Evolutionary conservation across 1,284 basidiomycete species (phyloP).

Genomic region (Irpex rosettiformis): DNA sequence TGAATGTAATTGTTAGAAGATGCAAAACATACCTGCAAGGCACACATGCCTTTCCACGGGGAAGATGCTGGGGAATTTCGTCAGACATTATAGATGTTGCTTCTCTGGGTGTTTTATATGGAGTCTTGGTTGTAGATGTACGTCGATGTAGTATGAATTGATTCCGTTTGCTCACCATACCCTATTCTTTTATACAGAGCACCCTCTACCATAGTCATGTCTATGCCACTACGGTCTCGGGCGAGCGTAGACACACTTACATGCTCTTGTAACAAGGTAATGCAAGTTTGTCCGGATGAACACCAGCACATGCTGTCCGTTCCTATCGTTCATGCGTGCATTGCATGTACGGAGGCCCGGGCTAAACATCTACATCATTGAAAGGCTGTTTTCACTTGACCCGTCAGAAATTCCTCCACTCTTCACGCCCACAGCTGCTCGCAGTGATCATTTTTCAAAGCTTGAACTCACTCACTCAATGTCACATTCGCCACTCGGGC

Average conservation of each 20-base stretch:
- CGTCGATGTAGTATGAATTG: neutral
- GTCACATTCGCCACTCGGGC: neutral
- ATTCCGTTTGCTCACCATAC: neutral
- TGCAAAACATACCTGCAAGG: slow-evolving; percentile 17
- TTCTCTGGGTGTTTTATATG: too few relatives aligned
- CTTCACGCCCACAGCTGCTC: neutral
- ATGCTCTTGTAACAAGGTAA: neutral
- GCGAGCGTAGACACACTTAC: neutral
- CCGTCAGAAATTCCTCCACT: neutral
- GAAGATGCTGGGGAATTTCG: slow-evolving; percentile 15
- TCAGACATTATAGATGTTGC: slow-evolving; percentile 7
- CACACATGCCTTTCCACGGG: slow-evolving; percentile 18
- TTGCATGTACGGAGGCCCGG: neutral
- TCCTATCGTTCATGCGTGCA: neutral
- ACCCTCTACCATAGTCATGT: neutral
- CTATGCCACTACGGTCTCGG: neutral
- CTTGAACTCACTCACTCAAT: neutral
- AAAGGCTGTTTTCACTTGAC: neutral
- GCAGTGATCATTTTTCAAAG: neutral
- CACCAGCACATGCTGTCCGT: neutral
- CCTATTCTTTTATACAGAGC: neutral
- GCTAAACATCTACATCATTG: neutral
- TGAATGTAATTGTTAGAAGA: neutral
- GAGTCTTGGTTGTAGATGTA: neutral
- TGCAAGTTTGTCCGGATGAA: neutral